phyloP scores from a whole-genome alignment of 1,284 basidiomycete species.

The Ceratorhiza oryzae-sativae region DNA sequence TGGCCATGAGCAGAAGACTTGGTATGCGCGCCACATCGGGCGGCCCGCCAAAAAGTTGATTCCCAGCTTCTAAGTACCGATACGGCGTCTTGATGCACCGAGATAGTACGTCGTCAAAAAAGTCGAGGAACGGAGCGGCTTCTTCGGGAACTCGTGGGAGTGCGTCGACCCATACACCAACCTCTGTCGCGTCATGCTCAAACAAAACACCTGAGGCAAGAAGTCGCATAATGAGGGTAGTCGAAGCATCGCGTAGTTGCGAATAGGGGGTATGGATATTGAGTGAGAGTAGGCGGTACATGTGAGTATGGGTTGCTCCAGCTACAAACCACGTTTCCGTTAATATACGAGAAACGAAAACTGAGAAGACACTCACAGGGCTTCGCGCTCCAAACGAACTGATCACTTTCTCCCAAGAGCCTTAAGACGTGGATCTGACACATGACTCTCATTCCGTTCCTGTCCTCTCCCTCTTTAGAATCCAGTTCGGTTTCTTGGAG shows the following conservation, averaged over 20 bases:
- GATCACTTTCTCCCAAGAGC: conserved; percentile 72
- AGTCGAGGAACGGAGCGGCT: conserved; percentile 64
- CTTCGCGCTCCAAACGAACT: conserved; percentile 80
- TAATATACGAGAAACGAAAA: neutral
- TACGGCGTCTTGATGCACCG: conserved; percentile 87
- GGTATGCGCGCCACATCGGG: conserved; percentile 49
- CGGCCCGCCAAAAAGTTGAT: conserved; percentile 34
- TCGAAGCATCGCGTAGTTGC: conserved; percentile 64
- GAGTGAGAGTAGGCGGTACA: conserved; percentile 73
- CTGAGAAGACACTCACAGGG: conserved; percentile 57
- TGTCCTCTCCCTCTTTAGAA: conserved; percentile 39
- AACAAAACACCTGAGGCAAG: conserved; percentile 79
- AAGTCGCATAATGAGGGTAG: conserved; percentile 64
- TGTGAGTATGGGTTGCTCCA: conserved; percentile 51
- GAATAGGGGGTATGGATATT: conserved; percentile 61
- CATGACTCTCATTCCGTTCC: conserved; percentile 59
- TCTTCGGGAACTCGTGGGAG: conserved; percentile 63
- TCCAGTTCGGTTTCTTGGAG: conserved; percentile 60
- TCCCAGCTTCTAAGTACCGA: conserved; percentile 80
- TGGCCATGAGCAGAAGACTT: conserved; percentile 77
- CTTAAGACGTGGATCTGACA: conserved; percentile 82
- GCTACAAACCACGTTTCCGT: conserved; percentile 47
- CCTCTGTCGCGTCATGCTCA: conserved; percentile 78
- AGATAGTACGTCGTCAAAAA: conserved; percentile 87
- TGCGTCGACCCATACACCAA: conserved; percentile 76